Evolutionary conservation across 2,329 filamentous ascomycete genomes (phyloP).

Genomic region (Trichoderma cornu-damae): DNA sequence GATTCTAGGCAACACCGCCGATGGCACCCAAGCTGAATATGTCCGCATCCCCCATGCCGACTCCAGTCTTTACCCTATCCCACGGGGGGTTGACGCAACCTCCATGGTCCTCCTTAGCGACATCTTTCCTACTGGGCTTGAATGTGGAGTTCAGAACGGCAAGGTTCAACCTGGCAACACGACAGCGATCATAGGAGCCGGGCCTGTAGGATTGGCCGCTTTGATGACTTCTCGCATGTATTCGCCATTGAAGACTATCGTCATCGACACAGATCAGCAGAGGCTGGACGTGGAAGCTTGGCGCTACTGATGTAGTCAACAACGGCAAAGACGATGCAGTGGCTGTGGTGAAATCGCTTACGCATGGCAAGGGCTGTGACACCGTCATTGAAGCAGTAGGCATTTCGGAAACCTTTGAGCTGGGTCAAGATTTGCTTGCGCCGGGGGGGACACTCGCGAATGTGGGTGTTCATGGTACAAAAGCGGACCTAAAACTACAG

Average conservation of each 20-base stretch:
- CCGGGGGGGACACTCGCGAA: slow-evolving; percentile 52
- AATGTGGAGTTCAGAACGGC: slow-evolving; percentile 49
- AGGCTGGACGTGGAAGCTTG: slow-evolving; percentile 43
- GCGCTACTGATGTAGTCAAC: slow-evolving; percentile 43
- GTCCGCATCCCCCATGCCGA: slow-evolving; percentile 49
- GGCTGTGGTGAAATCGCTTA: slow-evolving; percentile 39
- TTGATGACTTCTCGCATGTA: slow-evolving; percentile 52
- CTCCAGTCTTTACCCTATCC: slow-evolving; percentile 43
- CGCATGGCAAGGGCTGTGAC: slow-evolving; percentile 50
- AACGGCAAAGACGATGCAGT: slow-evolving; percentile 34
- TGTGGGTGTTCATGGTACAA: slow-evolving; percentile 53
- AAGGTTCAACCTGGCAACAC: slow-evolving; percentile 47
- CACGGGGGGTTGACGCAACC: slow-evolving; percentile 37
- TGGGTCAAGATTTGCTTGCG: slow-evolving; percentile 50
- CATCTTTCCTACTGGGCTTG: slow-evolving; percentile 52
- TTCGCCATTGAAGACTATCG: slow-evolving; percentile 46
- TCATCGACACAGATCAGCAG: slow-evolving; percentile 46
- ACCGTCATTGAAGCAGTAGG: slow-evolving; percentile 56
- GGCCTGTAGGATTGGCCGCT: slow-evolving; percentile 51
- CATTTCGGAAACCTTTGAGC: slow-evolving; percentile 46
- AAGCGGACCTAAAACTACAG: slow-evolving; percentile 48
- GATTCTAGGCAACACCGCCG: slow-evolving; percentile 48
- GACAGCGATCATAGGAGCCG: slow-evolving; percentile 51
- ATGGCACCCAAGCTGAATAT: slow-evolving; percentile 54
- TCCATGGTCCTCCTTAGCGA: slow-evolving; percentile 49